These are phyloP conservation scores for Ciborinia camelliae DNA, from an alignment of 2,329 filamentous ascomycete species.

Conservation along the genomic window DNA sequence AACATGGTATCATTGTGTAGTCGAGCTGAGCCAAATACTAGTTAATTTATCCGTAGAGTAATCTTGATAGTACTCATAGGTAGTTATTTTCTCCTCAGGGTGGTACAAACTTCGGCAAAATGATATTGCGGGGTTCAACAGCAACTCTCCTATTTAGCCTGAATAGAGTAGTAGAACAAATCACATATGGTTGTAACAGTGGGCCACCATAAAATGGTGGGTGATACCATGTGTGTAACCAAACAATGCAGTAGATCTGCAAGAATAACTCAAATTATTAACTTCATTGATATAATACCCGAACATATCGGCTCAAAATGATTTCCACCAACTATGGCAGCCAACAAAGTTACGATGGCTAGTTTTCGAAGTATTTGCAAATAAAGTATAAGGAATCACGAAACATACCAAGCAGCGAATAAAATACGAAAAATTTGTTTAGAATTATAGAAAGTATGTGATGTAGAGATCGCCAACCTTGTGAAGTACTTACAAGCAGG, in stretches of 20 bases:
- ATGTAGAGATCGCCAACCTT: conserved; percentile 36
- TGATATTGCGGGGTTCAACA: conserved; percentile 31
- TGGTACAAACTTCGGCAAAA: conserved; percentile 28
- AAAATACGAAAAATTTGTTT: conserved; percentile 7
- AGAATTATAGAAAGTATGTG: conserved; percentile 20
- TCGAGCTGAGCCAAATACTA: neutral
- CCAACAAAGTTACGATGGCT: neutral
- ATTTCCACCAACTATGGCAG: conserved; percentile 12
- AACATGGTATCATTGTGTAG: neutral
- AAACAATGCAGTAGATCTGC: neutral
- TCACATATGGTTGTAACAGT: neutral
- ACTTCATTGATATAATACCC: neutral
- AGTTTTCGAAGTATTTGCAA: neutral
- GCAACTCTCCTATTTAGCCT: conserved; percentile 29
- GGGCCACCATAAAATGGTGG: neutral
- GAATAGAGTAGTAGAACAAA: conserved; percentile 19
- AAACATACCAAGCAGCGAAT: neutral
- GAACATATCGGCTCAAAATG: neutral
- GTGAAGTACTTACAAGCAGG: conserved; percentile 36
- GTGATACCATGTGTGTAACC: neutral
- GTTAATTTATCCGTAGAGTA: conserved; percentile 1
- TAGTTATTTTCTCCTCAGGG: neutral
- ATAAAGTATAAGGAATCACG: conserved; percentile 3
- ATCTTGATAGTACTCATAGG: neutral
- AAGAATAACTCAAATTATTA: neutral